Conservation (phyloP, 1,284 basidiomycete species). For the Boletus semigastroideus region DNA sequence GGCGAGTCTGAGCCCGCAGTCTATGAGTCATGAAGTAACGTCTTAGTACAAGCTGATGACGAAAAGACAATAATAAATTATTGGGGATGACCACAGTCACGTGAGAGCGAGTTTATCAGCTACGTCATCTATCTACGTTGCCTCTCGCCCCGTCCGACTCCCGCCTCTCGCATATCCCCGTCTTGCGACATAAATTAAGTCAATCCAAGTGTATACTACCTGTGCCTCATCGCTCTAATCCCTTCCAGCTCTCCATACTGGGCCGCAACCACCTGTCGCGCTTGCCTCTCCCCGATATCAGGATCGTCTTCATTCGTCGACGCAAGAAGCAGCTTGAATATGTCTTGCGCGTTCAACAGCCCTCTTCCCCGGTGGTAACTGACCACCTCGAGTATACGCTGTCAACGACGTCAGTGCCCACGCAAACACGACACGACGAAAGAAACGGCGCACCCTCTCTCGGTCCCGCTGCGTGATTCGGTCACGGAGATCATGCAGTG, state of each 20-base stretch:
- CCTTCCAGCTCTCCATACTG: constrained; percentile 18
- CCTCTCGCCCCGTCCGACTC: too few species aligned
- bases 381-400: constrained; percentile 26
- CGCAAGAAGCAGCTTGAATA: constrained; percentile 23
- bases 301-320: constrained; percentile 27
- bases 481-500: constrained; percentile 27
- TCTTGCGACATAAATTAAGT: too few species aligned
- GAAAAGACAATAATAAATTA: too few species aligned
- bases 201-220: too few species aligned
- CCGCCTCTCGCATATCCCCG: too few species aligned
- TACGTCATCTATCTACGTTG: too few species aligned
- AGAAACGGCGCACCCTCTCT: constrained; percentile 13
- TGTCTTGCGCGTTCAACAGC: constrained; percentile 18
- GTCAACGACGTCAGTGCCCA: not conserved
- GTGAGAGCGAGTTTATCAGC: too few species aligned
- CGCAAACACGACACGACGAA: not conserved
- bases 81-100: too few species aligned
- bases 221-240: constrained; percentile 13
- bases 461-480: constrained; percentile 17
- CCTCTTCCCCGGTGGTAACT: constrained; percentile 28
- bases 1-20: not conserved
- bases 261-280: constrained; percentile 11
- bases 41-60: too few species aligned
- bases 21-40: too few species aligned
- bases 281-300: constrained; percentile 12